Conservation (phyloP, 306 rosid species). For the Quercus engelmannii region DNA sequence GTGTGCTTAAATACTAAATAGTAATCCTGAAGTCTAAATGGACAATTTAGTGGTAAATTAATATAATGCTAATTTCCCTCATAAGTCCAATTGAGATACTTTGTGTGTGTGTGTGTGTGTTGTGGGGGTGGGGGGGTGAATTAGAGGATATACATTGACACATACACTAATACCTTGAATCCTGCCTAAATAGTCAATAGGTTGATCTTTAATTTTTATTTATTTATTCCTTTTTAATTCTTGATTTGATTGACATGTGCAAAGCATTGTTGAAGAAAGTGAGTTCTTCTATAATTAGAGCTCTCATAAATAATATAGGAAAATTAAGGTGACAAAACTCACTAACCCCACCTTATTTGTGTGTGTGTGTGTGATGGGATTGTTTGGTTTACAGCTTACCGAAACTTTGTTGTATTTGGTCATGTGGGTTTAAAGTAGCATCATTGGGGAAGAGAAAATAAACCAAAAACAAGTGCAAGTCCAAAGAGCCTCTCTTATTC, state of each 20-base stretch:
- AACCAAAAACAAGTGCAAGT: conserved; percentile 4
- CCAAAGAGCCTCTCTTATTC: conserved; percentile 12
- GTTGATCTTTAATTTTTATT: not conserved
- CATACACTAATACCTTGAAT: not conserved
- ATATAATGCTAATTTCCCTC: no score
- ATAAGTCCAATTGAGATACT: no score
- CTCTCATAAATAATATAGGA: no score
- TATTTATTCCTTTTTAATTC: not conserved
- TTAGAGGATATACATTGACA: no score
- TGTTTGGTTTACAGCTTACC: not conserved
- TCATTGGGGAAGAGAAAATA: conserved; percentile 11
- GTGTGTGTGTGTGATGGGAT: not conserved
- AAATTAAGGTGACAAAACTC: no score
- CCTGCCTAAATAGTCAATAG: not conserved
- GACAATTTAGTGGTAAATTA: no score
- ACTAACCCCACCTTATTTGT: not conserved
- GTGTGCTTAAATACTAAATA: no score
- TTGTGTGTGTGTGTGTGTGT: no score
- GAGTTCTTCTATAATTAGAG: not conserved
- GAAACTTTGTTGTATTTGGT: not conserved
- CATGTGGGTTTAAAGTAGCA: conserved; percentile 9
- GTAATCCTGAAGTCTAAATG: no score
- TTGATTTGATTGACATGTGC: not conserved
- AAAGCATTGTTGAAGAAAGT: not conserved
- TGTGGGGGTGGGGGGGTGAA: no score